Evolutionary conservation across 2,329 filamentous ascomycete genomes (phyloP).

Genomic region (Claviceps paspali): DNA sequence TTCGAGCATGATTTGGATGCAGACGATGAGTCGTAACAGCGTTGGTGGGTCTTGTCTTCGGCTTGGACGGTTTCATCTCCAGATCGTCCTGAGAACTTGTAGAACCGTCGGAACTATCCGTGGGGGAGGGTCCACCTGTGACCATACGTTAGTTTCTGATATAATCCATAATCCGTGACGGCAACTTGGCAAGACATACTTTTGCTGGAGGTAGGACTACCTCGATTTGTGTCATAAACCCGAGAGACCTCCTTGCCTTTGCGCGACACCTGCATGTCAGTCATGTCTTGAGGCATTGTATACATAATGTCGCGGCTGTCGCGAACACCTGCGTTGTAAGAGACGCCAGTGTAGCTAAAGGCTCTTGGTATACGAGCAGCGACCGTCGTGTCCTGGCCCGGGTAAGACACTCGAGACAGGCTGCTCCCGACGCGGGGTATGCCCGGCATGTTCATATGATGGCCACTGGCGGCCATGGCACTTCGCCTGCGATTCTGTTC

Average conservation of each 20-base stretch:
- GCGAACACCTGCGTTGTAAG: slow-evolving; percentile 12
- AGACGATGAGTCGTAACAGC: slow-evolving; percentile 7
- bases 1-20: slow-evolving; percentile 15
- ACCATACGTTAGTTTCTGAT: background rate
- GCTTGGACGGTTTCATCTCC: slow-evolving; percentile 19
- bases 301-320: slow-evolving; percentile 18
- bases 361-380: slow-evolving; percentile 24
- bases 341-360: slow-evolving; percentile 28
- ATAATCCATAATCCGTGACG: background rate
- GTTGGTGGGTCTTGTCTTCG: slow-evolving; percentile 4
- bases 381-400: slow-evolving; percentile 24
- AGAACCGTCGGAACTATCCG: slow-evolving; percentile 22
- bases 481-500: slow-evolving; percentile 35
- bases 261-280: slow-evolving; percentile 13
- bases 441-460: slow-evolving; percentile 22
- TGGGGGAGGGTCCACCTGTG: slow-evolving; percentile 6
- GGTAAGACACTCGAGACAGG: slow-evolving; percentile 31
- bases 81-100: slow-evolving; percentile 25
- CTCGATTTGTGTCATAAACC: slow-evolving; percentile 17
- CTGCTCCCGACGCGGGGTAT: slow-evolving; percentile 32
- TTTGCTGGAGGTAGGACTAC: slow-evolving; percentile 24
- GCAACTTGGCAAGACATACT: slow-evolving; percentile 9
- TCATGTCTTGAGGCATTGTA: slow-evolving; percentile 12
- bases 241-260: slow-evolving; percentile 30
- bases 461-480: slow-evolving; percentile 27